Evolutionary conservation across 768 basidiomycete genomes (phyloP).

Genomic region (Gautieria morchelliformis): DNA sequence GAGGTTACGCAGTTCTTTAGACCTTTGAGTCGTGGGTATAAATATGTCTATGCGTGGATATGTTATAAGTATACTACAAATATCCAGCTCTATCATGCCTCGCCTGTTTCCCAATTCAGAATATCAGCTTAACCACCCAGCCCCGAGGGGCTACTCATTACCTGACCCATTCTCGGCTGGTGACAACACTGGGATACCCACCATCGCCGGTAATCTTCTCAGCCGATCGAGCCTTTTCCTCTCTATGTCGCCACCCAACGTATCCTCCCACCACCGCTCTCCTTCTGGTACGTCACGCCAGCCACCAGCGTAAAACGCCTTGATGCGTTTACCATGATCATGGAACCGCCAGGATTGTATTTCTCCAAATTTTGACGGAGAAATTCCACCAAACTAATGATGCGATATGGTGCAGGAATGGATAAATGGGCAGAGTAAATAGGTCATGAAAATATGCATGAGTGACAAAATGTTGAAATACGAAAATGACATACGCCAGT

Average conservation of each 20-base stretch:
- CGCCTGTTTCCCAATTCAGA: too few species aligned
- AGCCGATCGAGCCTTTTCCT: conserved; percentile 17
- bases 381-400: conserved; percentile 23
- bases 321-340: conserved; percentile 23
- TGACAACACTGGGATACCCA: neutral
- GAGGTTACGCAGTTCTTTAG: too few species aligned
- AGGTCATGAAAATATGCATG: neutral
- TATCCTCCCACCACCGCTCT: conserved; percentile 62
- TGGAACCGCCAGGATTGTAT: conserved; percentile 24
- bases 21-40: too few species aligned
- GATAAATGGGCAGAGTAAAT: neutral
- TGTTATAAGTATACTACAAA: too few species aligned
- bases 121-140: too few species aligned
- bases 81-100: too few species aligned
- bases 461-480: conserved; percentile 6
- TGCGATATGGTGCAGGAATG: conserved; percentile 35
- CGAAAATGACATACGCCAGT: conserved; percentile 38
- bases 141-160: too few species aligned
- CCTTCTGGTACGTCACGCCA: conserved; percentile 52
- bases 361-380: conserved; percentile 7
- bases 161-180: too few species aligned
- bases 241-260: conserved; percentile 42
- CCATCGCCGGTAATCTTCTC: neutral
- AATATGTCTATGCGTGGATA: too few species aligned
- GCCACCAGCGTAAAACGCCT: conserved; percentile 41